phyloP scores from a whole-genome alignment of 352 stramenopile species.

The Pythium aphanidermatum region DNA sequence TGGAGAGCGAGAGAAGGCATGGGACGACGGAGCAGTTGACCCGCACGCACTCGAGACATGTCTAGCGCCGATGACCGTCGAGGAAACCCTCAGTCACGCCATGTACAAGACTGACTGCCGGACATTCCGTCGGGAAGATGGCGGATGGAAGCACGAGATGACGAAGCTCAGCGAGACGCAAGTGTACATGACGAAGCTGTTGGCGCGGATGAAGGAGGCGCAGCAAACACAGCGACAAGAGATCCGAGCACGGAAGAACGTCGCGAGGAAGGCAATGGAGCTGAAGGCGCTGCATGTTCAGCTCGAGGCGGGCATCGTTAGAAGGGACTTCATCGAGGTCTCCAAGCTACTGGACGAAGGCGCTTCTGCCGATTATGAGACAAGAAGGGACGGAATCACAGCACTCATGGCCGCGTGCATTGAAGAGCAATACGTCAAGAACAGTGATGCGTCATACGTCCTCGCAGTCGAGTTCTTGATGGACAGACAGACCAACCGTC shows the following conservation, averaged over 20 bases:
- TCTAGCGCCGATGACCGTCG: conserved; percentile 31
- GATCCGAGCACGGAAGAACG: conserved; percentile 34
- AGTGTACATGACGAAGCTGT: conserved; percentile 21
- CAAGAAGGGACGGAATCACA: conserved; percentile 26
- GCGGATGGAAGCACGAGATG: conserved; percentile 31
- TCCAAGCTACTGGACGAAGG: conserved; percentile 42
- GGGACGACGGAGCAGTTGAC: not conserved
- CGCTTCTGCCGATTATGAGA: conserved; percentile 67
- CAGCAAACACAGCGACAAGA: conserved; percentile 23
- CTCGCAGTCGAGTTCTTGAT: conserved; percentile 55
- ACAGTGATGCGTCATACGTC: conserved; percentile 43
- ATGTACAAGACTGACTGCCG: conserved; percentile 34
- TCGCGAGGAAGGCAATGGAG: conserved; percentile 38
- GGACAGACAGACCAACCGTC: conserved; percentile 37
- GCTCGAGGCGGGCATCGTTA: conserved; percentile 42
- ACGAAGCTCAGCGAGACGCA: conserved; percentile 34
- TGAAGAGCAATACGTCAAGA: conserved; percentile 51
- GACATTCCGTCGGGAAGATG: conserved; percentile 24
- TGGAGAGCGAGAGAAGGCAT: not conserved
- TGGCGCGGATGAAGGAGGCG: conserved; percentile 19
- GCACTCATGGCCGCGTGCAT: conserved; percentile 48
- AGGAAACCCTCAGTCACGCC: conserved; percentile 44
- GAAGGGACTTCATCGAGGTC: conserved; percentile 31
- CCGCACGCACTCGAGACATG: conserved; percentile 1
- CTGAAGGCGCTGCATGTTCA: conserved; percentile 32